Evolutionary conservation across 257 asterid species (phyloP).

Genomic region (Knoxia roxburghii): DNA sequence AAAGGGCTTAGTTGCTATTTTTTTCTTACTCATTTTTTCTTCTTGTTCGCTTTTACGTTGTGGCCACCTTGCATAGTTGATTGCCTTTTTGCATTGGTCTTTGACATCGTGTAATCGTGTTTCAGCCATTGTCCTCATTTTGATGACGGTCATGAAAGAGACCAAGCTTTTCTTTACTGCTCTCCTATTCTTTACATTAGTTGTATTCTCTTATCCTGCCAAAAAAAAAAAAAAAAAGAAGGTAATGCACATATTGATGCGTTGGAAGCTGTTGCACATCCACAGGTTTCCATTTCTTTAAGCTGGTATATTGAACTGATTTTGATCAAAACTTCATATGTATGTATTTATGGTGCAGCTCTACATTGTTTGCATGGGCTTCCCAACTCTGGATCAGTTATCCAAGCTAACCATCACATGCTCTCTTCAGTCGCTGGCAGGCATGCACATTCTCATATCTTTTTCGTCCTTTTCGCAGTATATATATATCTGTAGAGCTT

Average conservation of each 20-base stretch:
- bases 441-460: conserved; percentile 9
- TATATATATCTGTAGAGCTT: too few species aligned
- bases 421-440: conserved; percentile 54
- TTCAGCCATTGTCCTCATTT: too few species aligned
- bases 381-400: conserved; percentile 38
- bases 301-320: background rate
- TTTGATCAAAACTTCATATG: background rate
- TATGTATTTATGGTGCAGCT: conserved; percentile 31
- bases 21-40: too few species aligned
- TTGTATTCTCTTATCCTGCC: conserved; percentile 28
- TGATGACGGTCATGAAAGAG: background rate
- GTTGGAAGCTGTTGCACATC: too few species aligned
- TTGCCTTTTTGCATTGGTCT: background rate
- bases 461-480: background rate
- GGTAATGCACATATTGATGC: too few species aligned
- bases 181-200: conserved; percentile 15
- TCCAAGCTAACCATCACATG: conserved; percentile 40
- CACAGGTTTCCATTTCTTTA: too few species aligned
- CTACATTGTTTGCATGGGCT: conserved; percentile 63
- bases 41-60: too few species aligned
- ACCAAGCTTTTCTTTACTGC: conserved; percentile 18
- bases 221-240: conserved; percentile 22
- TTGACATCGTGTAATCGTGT: background rate
- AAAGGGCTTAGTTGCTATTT: too few species aligned
- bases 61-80: too few species aligned